These are phyloP conservation scores for Cercospora sojina DNA, from an alignment of 2,329 filamentous ascomycete species.

Conservation along the genomic window DNA sequence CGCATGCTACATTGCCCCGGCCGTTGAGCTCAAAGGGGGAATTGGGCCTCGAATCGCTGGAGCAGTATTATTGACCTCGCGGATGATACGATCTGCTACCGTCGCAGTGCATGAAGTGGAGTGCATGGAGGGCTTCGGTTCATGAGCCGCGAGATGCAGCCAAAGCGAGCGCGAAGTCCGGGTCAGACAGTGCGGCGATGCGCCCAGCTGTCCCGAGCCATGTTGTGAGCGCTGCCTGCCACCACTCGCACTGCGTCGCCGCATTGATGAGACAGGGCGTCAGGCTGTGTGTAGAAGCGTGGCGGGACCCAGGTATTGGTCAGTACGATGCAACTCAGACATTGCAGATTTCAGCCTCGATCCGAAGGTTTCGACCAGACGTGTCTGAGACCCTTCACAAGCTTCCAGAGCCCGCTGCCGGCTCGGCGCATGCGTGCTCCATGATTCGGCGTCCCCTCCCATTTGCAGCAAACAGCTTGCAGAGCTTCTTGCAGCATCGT, in stretches of 20 bases:
- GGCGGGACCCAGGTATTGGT: constrained; percentile 7
- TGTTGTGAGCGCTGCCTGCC: neutral
- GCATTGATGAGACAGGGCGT: neutral
- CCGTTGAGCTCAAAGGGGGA: constrained; percentile 12
- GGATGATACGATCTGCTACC: constrained; percentile 16
- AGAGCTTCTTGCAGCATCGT: constrained; percentile 6
- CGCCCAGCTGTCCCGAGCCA: neutral
- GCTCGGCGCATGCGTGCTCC: constrained; percentile 12
- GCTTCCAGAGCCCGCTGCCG: constrained; percentile 9
- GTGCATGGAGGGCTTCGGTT: constrained; percentile 16
- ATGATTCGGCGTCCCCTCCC: constrained; percentile 5
- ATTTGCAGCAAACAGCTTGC: neutral
- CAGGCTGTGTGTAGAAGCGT: constrained; percentile 4
- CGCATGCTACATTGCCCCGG: constrained; percentile 14
- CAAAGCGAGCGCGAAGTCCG: constrained; percentile 4
- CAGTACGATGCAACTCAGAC: constrained; percentile 5
- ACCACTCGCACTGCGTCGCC: neutral
- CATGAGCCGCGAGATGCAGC: constrained; percentile 6
- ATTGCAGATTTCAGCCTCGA: constrained; percentile 11
- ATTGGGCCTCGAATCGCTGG: constrained; percentile 9
- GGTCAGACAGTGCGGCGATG: neutral
- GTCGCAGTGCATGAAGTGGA: constrained; percentile 18
- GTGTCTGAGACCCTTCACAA: constrained; percentile 11
- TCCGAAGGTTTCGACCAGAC: constrained; percentile 11
- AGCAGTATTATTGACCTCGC: constrained; percentile 3